Percentiles rank a stretch among this genome's conserved stretches.
Conservation (phyloP, 768 basidiomycete species). For the Mycena polygramma region DNA sequence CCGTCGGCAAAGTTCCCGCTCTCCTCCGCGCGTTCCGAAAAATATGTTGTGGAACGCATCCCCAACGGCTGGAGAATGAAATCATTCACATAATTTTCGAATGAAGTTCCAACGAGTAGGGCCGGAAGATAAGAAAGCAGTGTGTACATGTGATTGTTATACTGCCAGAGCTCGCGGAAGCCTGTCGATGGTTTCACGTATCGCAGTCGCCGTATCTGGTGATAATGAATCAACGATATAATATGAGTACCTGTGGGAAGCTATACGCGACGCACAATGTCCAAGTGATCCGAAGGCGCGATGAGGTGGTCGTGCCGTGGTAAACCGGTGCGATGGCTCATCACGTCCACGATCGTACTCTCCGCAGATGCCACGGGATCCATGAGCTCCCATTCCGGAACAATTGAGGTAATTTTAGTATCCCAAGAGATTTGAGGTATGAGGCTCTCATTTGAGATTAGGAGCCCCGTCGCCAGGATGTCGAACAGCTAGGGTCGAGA, state of each 20-base stretch:
- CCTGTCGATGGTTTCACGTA: slow-evolving; percentile 41
- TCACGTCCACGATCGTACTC: slow-evolving; percentile 42
- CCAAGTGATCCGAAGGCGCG: no score
- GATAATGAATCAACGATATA: not conserved
- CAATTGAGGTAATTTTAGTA: slow-evolving; percentile 31
- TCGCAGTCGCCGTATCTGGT: slow-evolving; percentile 34
- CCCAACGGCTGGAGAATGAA: slow-evolving; percentile 34
- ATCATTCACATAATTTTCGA: slow-evolving; percentile 32
- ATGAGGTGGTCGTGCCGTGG: slow-evolving; percentile 39
- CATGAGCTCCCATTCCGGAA: slow-evolving; percentile 37
- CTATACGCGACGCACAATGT: no score
- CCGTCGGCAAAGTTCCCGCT: slow-evolving; percentile 21
- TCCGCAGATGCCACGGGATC: slow-evolving; percentile 32
- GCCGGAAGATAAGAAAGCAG: slow-evolving; percentile 40
- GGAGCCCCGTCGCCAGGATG: slow-evolving; percentile 33
- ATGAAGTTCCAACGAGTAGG: slow-evolving; percentile 23
- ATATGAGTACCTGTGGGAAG: not conserved
- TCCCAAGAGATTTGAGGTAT: slow-evolving; percentile 30
- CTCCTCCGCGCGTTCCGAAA: not conserved
- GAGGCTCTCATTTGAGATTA: slow-evolving; percentile 33
- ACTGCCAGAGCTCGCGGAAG: slow-evolving; percentile 43
- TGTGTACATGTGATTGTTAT: slow-evolving; percentile 45
- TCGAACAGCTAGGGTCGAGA: no score
- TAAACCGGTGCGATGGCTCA: slow-evolving; percentile 45
- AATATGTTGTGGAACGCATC: slow-evolving; percentile 35